Percentiles rank a stretch among this genome's conserved stretches.
These are phyloP conservation scores for Populus hybrid DNA, from an alignment of 441 rosid genomes.

Conservation along the genomic window DNA sequence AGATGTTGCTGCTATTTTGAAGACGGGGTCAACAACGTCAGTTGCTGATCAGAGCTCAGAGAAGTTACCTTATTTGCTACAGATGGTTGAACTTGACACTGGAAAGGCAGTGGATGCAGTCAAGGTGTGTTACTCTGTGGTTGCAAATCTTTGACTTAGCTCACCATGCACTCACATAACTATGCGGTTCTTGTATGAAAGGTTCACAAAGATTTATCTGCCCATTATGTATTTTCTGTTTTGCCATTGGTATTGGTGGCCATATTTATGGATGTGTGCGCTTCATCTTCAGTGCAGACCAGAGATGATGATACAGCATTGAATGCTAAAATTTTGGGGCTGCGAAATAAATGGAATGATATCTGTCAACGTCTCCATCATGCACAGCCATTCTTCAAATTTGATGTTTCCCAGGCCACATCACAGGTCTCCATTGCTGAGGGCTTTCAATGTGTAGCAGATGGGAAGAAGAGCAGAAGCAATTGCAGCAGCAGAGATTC, in stretches of 20 bases:
- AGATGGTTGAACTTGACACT: constrained; percentile 39
- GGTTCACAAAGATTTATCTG: not conserved
- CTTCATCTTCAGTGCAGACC: constrained; percentile 56
- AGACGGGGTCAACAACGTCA: constrained; percentile 32
- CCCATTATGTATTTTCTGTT: not conserved
- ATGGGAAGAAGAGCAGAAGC: constrained; percentile 24
- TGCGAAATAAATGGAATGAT: constrained; percentile 62
- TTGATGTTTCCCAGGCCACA: constrained; percentile 24
- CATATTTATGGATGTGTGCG: constrained; percentile 31
- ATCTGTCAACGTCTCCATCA: constrained; percentile 53
- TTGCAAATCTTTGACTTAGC: constrained; percentile 15
- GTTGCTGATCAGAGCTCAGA: constrained; percentile 47
- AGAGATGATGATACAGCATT: constrained; percentile 41
- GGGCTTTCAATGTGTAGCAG: constrained; percentile 24
- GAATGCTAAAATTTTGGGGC: constrained; percentile 33
- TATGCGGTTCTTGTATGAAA: not conserved
- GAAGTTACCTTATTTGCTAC: constrained; percentile 62
- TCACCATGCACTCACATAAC: not conserved
- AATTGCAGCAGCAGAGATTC: constrained; percentile 23
- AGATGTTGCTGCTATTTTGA: constrained; percentile 44
- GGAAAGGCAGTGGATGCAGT: constrained; percentile 28
- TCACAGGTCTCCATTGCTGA: constrained; percentile 26
- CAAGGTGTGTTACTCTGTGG: constrained; percentile 38
- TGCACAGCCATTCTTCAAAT: constrained; percentile 31
- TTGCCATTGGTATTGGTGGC: constrained; percentile 5